A percentile compares a stretch with the other conserved stretches of the same genome.
These are phyloP conservation scores for Citrullus mucosospermus DNA, from an alignment of 306 rosid species.

Conservation along the genomic window DNA sequence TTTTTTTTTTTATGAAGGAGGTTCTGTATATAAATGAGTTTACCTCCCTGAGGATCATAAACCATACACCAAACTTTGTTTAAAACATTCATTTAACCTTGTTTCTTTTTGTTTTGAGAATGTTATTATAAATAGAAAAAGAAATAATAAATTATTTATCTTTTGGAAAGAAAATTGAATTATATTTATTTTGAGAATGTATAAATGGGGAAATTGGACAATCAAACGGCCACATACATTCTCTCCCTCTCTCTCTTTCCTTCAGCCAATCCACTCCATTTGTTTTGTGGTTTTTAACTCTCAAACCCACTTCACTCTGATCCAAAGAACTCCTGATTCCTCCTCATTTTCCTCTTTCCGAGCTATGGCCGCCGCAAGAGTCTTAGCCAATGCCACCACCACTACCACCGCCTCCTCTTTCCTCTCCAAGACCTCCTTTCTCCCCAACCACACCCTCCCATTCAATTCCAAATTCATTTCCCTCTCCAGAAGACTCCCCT, in stretches of 20 bases:
- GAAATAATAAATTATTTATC: too few relatives aligned
- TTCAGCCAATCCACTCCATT: not conserved
- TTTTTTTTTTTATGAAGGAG: too few relatives aligned
- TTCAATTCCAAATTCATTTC: conserved; percentile 8
- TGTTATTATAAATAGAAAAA: too few relatives aligned
- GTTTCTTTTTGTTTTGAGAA: too few relatives aligned
- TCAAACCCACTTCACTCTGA: not conserved
- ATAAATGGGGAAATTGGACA: not conserved
- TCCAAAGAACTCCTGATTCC: not conserved
- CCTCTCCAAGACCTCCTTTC: conserved; percentile 24
- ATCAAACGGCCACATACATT: not conserved
- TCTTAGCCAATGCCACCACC: conserved; percentile 34
- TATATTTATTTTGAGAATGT: not conserved
- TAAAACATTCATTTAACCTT: too few relatives aligned
- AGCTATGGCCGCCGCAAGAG: conserved; percentile 79
- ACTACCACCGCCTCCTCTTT: conserved; percentile 27
- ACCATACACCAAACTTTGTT: too few relatives aligned
- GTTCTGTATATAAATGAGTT: too few relatives aligned
- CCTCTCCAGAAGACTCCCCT: conserved; percentile 23
- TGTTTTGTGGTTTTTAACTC: not conserved
- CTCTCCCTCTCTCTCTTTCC: not conserved
- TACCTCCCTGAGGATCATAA: too few relatives aligned
- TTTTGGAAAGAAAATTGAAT: too few relatives aligned
- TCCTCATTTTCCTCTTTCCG: not conserved
- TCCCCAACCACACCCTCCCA: conserved; percentile 13